Conservation (phyloP, 352 stramenopile genomes). For the Globisporangium canariense region DNA sequence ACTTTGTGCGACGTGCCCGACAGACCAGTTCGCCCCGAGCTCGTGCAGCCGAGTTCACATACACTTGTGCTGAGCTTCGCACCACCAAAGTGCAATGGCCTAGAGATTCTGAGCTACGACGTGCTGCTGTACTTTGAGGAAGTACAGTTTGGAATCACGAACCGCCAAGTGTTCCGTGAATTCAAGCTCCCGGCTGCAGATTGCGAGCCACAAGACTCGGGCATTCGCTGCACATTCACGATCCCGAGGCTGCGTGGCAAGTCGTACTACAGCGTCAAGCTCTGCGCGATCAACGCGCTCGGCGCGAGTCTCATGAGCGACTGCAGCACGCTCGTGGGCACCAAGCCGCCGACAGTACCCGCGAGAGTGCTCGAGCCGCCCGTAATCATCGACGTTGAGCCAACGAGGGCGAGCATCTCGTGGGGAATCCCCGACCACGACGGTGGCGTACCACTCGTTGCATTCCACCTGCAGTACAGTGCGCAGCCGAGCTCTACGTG, state of each 20-base stretch:
- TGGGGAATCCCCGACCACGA: conserved; percentile 50
- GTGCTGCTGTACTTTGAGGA: conserved; percentile 51
- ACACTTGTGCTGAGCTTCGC: conserved; percentile 36
- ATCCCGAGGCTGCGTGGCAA: conserved; percentile 36
- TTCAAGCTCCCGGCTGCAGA: conserved; percentile 25
- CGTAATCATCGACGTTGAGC: conserved; percentile 32
- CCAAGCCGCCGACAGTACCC: conserved; percentile 33
- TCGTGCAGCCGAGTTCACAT: conserved; percentile 34
- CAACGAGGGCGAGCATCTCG: conserved; percentile 33
- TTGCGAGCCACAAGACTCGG: conserved; percentile 12
- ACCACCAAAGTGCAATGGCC: conserved; percentile 48
- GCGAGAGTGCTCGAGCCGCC: conserved; percentile 30
- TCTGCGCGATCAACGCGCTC: conserved; percentile 46
- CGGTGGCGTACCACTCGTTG: conserved; percentile 39
- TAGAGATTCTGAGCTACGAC: conserved; percentile 42
- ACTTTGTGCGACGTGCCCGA: conserved; percentile 59
- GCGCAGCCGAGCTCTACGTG: conserved; percentile 12
- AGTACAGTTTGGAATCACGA: conserved; percentile 51
- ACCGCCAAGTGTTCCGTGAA: conserved; percentile 37
- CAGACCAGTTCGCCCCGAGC: conserved; percentile 16
- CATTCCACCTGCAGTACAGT: conserved; percentile 56
- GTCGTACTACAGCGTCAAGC: conserved; percentile 43
- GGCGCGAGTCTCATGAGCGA: conserved; percentile 37
- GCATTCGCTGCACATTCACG: conserved; percentile 9
- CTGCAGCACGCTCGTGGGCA: conserved; percentile 34